phyloP scores from a whole-genome alignment of 2,329 filamentous ascomycete species.

The Penicillium janthinellum region DNA sequence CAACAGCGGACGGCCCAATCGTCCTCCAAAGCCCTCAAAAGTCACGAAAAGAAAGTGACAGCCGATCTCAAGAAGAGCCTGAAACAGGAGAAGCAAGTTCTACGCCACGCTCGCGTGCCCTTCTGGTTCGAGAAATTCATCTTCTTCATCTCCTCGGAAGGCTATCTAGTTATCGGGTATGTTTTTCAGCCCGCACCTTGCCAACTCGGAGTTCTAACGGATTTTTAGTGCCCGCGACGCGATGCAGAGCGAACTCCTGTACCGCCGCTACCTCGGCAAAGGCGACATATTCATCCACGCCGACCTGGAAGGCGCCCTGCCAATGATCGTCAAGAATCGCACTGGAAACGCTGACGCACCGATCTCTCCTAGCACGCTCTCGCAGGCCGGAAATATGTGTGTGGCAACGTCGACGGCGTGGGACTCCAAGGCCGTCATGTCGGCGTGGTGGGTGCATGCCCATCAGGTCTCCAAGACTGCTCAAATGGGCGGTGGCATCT shows the following conservation, averaged over 20 bases:
- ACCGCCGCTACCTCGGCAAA: conserved; percentile 79
- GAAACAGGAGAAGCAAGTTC: conserved; percentile 86
- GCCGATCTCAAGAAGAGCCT: conserved; percentile 83
- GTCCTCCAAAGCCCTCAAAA: conserved; percentile 81
- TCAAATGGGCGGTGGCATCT: conserved; percentile 72
- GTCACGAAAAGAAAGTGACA: conserved; percentile 82
- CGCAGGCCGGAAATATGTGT: conserved; percentile 82
- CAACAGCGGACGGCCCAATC: conserved; percentile 83
- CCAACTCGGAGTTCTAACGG: conserved; percentile 12
- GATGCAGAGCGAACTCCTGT: conserved; percentile 90
- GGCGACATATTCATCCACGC: conserved; percentile 93
- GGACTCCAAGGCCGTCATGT: conserved; percentile 96
- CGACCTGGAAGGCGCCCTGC: conserved; percentile 79
- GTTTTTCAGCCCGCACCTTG: conserved; percentile 11
- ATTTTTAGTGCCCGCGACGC: conserved; percentile 69
- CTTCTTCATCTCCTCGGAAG: conserved; percentile 94
- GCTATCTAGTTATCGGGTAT: conserved; percentile 80
- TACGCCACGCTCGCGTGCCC: conserved; percentile 78
- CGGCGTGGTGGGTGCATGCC: conserved; percentile 91
- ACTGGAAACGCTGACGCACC: conserved; percentile 75
- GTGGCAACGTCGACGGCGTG: conserved; percentile 87
- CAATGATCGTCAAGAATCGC: conserved; percentile 90
- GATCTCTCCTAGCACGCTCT: conserved; percentile 86
- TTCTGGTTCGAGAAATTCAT: conserved; percentile 98
- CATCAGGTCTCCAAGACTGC: conserved; percentile 89